A percentile compares a stretch with the other conserved stretches of the same genome.
These are phyloP conservation scores for Serendipita sp. DNA, from an alignment of 768 basidiomycete genomes.

Conservation along the genomic window DNA sequence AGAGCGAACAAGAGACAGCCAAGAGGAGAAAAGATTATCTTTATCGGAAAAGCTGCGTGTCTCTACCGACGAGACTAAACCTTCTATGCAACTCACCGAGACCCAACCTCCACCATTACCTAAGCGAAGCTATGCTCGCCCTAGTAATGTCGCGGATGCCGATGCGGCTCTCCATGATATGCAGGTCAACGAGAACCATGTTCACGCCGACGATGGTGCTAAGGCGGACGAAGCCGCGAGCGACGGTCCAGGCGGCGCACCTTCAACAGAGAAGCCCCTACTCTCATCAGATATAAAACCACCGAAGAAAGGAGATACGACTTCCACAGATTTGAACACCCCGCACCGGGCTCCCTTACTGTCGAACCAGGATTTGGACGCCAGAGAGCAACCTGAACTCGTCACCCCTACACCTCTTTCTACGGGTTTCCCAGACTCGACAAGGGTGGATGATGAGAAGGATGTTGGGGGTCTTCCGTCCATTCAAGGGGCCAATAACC, in stretches of 20 bases:
- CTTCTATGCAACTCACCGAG: constrained; percentile 8
- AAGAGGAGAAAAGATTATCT: constrained; percentile 22
- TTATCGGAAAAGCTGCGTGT: constrained; percentile 14
- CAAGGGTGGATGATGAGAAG: too few relatives aligned
- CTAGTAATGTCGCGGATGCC: constrained; percentile 7
- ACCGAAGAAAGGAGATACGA: too few relatives aligned
- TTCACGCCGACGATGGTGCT: background rate
- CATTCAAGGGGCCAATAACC: too few relatives aligned
- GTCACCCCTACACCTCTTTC: too few relatives aligned
- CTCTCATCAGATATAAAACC: constrained; percentile 6
- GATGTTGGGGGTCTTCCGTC: too few relatives aligned
- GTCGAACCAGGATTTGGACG: too few relatives aligned
- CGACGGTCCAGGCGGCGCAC: background rate
- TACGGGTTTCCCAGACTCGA: too few relatives aligned
- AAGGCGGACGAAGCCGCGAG: background rate
- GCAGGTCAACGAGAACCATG: background rate
- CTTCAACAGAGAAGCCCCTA: constrained; percentile 10
- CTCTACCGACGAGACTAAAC: constrained; percentile 6
- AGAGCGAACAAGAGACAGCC: constrained; percentile 34
- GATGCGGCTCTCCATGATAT: too few relatives aligned
- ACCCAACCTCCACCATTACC: constrained; percentile 34
- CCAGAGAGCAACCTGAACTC: too few relatives aligned
- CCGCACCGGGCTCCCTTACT: too few relatives aligned
- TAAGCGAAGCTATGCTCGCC: constrained; percentile 28
- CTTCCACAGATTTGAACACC: too few relatives aligned